Conservation (phyloP, 2,329 filamentous ascomycete species). For the Cladophialophora chaetospira region DNA sequence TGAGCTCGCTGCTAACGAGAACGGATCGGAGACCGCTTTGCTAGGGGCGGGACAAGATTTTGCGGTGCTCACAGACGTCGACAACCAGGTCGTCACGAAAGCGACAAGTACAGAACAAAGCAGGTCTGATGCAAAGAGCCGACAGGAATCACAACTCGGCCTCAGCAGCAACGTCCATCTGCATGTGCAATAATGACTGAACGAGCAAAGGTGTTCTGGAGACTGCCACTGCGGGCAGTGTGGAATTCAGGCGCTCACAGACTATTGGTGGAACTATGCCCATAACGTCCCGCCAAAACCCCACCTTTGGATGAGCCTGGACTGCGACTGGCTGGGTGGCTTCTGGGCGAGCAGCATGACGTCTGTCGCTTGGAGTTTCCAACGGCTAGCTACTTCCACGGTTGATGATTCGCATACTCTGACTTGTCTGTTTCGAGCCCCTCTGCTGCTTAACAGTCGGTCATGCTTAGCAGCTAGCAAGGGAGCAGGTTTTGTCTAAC, state of each 20-base stretch:
- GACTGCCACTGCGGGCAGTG: not conserved
- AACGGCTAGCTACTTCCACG: not conserved
- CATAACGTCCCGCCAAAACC: not conserved
- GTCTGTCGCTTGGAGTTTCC: not conserved
- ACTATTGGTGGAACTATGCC: not conserved
- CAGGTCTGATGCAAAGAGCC: not conserved
- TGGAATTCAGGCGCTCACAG: not conserved
- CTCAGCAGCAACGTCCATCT: conserved; percentile 6
- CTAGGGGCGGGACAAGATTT: not conserved
- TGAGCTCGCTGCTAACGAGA: conserved; percentile 17
- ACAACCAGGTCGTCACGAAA: not conserved
- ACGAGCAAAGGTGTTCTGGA: not conserved
- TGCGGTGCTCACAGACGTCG: not conserved
- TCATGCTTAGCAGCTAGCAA: no score
- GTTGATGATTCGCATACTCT: not conserved
- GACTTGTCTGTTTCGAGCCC: not conserved
- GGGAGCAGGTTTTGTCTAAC: not conserved
- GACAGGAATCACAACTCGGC: not conserved
- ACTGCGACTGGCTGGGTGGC: not conserved
- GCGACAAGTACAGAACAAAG: conserved; percentile 5
- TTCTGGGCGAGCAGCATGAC: no score
- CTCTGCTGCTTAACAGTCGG: not conserved
- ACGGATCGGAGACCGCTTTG: conserved; percentile 12
- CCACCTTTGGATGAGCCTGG: not conserved
- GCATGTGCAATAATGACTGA: conserved; percentile 12